phyloP scores from a whole-genome alignment of 805 yeast genomes.

The Candida saitoana region DNA sequence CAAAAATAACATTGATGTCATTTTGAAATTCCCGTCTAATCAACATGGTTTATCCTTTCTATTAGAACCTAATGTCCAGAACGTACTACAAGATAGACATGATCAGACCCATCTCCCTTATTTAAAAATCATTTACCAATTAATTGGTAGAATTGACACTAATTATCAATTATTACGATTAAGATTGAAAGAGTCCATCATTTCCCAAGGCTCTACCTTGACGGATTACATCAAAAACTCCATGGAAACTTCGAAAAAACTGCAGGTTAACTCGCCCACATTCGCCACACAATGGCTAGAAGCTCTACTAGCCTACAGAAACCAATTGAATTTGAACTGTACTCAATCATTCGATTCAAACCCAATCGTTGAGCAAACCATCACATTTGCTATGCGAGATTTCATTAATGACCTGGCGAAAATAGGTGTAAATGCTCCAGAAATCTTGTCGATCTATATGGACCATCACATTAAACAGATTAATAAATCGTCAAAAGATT shows the following conservation, averaged over 20 bases:
- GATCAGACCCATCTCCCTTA: slow-evolving; percentile 29
- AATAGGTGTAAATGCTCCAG: slow-evolving; percentile 42
- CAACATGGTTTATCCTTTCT: slow-evolving; percentile 57
- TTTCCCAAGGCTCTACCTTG: slow-evolving; percentile 12
- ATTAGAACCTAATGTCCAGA: slow-evolving; percentile 42
- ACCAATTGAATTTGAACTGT: slow-evolving; percentile 47
- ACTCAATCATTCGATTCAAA: slow-evolving; percentile 48
- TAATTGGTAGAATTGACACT: slow-evolving; percentile 52
- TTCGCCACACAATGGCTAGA: slow-evolving; percentile 70
- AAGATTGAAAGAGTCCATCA: slow-evolving; percentile 45
- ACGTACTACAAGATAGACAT: slow-evolving; percentile 9
- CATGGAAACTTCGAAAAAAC: slow-evolving; percentile 10
- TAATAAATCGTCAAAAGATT: slow-evolving; percentile 16
- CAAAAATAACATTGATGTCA: slow-evolving; percentile 50
- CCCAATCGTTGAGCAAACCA: slow-evolving; percentile 45
- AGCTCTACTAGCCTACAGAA: slow-evolving; percentile 48
- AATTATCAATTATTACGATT: slow-evolving; percentile 47
- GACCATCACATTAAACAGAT: slow-evolving; percentile 37
- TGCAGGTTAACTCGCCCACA: slow-evolving; percentile 31
- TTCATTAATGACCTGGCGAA: slow-evolving; percentile 46
- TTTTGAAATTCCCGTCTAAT: slow-evolving; percentile 44
- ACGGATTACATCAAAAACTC: slow-evolving; percentile 8
- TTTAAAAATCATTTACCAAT: slow-evolving; percentile 44
- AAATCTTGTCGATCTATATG: slow-evolving; percentile 36
- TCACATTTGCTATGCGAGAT: slow-evolving; percentile 58